Conservation (phyloP, 192 early-diverging fungal genomes). For the Backusella australiensis region DNA sequence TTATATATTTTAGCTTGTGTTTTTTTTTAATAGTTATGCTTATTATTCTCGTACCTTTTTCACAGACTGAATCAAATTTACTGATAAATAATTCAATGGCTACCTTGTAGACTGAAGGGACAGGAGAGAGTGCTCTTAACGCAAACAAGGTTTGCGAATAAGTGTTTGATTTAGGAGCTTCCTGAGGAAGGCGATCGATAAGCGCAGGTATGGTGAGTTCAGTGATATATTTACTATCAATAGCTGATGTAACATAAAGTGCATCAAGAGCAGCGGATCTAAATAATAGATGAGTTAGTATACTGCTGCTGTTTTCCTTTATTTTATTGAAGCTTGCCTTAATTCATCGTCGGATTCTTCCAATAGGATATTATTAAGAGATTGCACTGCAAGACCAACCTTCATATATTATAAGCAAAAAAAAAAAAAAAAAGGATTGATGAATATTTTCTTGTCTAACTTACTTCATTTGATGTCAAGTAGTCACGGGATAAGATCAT, state of each 20-base stretch:
- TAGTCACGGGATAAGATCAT: conserved; percentile 59
- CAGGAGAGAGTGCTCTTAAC: conserved; percentile 41
- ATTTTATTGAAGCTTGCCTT: conserved; percentile 27
- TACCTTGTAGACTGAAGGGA: conserved; percentile 46
- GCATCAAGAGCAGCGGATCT: conserved; percentile 50
- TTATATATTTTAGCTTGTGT: too few species aligned
- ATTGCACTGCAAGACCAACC: conserved; percentile 49
- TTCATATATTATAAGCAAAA: neutral
- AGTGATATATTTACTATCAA: conserved; percentile 44
- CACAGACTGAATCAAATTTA: conserved; percentile 43
- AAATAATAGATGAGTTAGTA: neutral
- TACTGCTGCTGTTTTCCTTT: neutral
- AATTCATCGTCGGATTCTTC: conserved; percentile 50
- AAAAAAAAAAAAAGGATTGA: neutral
- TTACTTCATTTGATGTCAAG: conserved; percentile 55
- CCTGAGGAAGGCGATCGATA: conserved; percentile 52
- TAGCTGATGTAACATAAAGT: conserved; percentile 39
- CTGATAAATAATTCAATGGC: conserved; percentile 43
- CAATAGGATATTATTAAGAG: conserved; percentile 47
- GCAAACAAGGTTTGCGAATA: conserved; percentile 44
- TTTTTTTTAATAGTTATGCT: too few species aligned
- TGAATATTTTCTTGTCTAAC: neutral
- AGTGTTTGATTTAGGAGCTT: conserved; percentile 28
- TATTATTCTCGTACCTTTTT: conserved; percentile 5
- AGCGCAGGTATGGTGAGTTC: conserved; percentile 52